Evolutionary conservation across 176 grass and related monocot genomes (phyloP), one percentile per base, ranked within the genome.

Genomic region (Eragrostis nindensis): DNA sequence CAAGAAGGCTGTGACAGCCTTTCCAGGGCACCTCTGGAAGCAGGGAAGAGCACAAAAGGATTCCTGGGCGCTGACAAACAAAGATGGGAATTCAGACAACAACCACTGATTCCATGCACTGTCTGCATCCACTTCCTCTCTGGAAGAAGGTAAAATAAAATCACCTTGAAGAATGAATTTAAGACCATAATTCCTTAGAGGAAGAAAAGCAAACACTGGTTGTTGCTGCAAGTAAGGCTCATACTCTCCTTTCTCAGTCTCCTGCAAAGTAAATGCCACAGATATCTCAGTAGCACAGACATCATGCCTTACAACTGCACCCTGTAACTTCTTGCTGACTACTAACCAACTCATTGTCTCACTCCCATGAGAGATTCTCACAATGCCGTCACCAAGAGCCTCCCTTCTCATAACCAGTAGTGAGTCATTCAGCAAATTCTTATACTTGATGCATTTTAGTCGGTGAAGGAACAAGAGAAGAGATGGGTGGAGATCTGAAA

Each of bases 31-130:
- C 18, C 79, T 82, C 70, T 82, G 67, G 57, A 91, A 98, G 79
- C 88, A 98, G 69, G 90, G 84, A 77, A 98, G 95, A 62, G 80
- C 82, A 85, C 87, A 95, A 86, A 98, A 95, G 38, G 90, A 89
- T 89, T 86, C 85, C 80, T 86, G 79, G 24, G 92, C 83, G 71
- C 78, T 80, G 29, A 98, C 68, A 80, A 98, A 95, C 62, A 98
- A 81, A 84, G 87, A 75, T 53, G 95, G 95, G 43, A 91, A 93
- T 85, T 98, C 92, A 16, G 95, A 94, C 54, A 98, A 43, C 66
- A 98, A 89, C 95, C 95, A 98, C 66, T 98, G 95, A 62, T 98
- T 98, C 95, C 95, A 98, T 68, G 92, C 88, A 86, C 87, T 98
- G 71, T 98, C 91, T n/a, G 90, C 86, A 87, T 98, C 95, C 48